Evolutionary conservation across 768 basidiomycete species (phyloP).

Genomic region (Tulasnella sp.): DNA sequence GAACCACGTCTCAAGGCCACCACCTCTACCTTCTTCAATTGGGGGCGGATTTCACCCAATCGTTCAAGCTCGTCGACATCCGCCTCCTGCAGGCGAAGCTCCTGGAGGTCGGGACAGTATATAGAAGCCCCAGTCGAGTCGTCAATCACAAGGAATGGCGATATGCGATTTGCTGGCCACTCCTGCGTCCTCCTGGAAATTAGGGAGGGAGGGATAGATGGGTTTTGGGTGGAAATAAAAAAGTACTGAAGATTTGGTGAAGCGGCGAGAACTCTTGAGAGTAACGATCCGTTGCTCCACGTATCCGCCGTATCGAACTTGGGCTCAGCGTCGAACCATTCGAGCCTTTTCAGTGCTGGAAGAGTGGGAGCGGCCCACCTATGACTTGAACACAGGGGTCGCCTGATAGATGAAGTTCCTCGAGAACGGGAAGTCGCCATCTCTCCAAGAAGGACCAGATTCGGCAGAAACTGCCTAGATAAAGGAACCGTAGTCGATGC

Average conservation of each 20-base stretch:
- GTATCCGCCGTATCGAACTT: neutral
- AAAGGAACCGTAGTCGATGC: neutral
- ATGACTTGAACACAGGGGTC: neutral
- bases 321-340: neutral
- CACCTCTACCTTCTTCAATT: neutral
- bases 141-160: neutral
- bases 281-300: neutral
- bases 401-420: neutral
- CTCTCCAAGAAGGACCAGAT: neutral
- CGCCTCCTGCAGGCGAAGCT: neutral
- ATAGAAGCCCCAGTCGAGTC: neutral
- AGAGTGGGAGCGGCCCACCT: neutral
- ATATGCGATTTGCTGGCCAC: neutral
- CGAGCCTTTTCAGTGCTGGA: neutral
- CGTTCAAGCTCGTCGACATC: neutral
- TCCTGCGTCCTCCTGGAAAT: neutral
- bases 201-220: neutral
- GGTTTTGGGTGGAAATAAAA: neutral
- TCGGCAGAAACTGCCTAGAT: neutral
- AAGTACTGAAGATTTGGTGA: neutral
- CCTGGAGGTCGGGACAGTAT: neutral
- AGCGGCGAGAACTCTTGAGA: neutral
- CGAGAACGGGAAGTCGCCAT: neutral
- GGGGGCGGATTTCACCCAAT: neutral
- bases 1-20: neutral